Percentiles rank a stretch among this genome's conserved stretches.
Conservation (phyloP, 331 rosid genomes). For the Pyrus hybrid region DNA sequence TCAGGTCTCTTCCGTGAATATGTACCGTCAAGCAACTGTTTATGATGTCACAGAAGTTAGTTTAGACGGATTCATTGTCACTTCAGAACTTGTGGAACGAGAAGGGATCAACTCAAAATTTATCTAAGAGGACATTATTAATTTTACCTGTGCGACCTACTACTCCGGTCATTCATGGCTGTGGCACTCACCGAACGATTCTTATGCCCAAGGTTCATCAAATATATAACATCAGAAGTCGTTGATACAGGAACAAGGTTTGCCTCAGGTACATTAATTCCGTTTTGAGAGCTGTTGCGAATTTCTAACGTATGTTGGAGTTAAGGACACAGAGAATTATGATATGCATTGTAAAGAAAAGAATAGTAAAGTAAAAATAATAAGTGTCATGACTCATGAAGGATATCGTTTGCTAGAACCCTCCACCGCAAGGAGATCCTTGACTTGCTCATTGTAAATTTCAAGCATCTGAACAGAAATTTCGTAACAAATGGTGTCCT, state of each 20-base stretch:
- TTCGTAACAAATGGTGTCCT: constrained; percentile 56
- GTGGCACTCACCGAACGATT: constrained; percentile 82
- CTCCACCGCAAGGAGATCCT: constrained; percentile 65
- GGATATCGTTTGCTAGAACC: constrained; percentile 78
- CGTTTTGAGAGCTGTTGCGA: constrained; percentile 63
- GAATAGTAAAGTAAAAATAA: background rate
- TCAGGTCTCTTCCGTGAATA: constrained; percentile 73
- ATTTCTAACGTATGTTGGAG: constrained; percentile 59
- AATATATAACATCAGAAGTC: constrained; percentile 58
- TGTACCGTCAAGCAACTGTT: constrained; percentile 91
- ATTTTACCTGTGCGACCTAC: constrained; percentile 84
- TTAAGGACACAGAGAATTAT: constrained; percentile 28
- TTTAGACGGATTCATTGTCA: background rate
- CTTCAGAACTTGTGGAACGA: background rate
- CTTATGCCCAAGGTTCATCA: constrained; percentile 80
- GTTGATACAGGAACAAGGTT: constrained; percentile 69
- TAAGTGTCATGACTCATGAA: constrained; percentile 7
- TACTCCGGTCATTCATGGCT: constrained; percentile 82
- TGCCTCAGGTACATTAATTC: constrained; percentile 85
- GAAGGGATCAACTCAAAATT: background rate
- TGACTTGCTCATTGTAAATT: constrained; percentile 92
- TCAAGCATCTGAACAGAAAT: constrained; percentile 95
- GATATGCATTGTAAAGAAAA: constrained; percentile 2
- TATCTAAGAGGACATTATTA: background rate
- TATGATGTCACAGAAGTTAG: background rate